A percentile compares a stretch with the other conserved stretches of the same genome.
These are phyloP conservation scores for Kalmanozyma brasiliensis DNA, from an alignment of 1,284 basidiomycete genomes.

Conservation along the genomic window DNA sequence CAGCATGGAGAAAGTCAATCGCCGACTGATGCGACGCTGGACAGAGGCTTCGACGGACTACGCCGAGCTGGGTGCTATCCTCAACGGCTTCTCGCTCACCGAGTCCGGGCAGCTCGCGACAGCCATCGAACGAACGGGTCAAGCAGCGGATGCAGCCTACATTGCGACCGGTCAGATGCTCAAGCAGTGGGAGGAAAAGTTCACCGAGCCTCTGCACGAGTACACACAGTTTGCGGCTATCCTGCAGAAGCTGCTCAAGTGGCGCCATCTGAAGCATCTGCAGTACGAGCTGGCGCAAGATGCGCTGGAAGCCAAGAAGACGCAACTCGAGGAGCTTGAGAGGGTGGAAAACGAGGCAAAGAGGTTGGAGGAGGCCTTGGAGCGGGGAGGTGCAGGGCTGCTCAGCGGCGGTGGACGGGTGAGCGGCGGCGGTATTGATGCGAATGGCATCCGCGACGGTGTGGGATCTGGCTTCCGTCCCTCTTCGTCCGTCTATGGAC, in stretches of 20 bases:
- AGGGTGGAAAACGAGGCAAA: constrained; percentile 90
- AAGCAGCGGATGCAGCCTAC: constrained; percentile 93
- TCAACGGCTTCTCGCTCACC: constrained; percentile 95
- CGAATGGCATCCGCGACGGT: constrained; percentile 46
- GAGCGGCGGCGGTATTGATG: constrained; percentile 35
- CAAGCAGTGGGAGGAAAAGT: constrained; percentile 75
- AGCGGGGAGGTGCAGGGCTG: constrained; percentile 58
- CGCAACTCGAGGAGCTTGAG: constrained; percentile 88
- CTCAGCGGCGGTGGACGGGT: constrained; percentile 18
- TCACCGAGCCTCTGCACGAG: constrained; percentile 94
- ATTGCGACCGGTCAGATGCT: constrained; percentile 78
- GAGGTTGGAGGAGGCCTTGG: constrained; percentile 86
- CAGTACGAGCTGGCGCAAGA: constrained; percentile 98
- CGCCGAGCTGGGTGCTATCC: constrained; percentile 90
- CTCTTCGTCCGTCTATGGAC: constrained; percentile 27
- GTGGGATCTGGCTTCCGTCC: constrained; percentile 42
- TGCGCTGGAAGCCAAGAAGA: constrained; percentile 83
- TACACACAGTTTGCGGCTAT: constrained; percentile 94
- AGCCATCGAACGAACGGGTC: constrained; percentile 90
- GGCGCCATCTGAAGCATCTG: constrained; percentile 97
- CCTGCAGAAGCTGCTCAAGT: constrained; percentile 91
- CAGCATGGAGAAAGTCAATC: constrained; percentile 94
- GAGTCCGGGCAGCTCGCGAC: constrained; percentile 78
- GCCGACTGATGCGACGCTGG: constrained; percentile 92
- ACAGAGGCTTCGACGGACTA: constrained; percentile 89